Conservation (phyloP, 768 basidiomycete species). For the Asterophora parasitica region DNA sequence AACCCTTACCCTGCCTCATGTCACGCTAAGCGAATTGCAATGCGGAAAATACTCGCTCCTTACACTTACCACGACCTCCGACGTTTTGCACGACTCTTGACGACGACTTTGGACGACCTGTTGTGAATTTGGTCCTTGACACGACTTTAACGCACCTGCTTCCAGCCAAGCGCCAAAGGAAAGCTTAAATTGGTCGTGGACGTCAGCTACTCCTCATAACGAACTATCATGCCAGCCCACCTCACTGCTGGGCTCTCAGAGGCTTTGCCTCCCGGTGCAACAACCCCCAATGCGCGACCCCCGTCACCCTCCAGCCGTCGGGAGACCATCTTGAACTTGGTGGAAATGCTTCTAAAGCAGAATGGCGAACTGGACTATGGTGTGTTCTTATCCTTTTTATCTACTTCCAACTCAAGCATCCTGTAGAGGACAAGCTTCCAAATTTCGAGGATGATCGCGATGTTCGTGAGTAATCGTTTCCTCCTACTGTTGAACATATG, state of each 20-base stretch:
- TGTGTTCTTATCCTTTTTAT: constrained; percentile 16
- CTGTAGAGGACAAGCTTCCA: constrained; percentile 32
- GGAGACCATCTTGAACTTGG: constrained; percentile 46
- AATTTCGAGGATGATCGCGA: constrained; percentile 62
- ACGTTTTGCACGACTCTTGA: constrained; percentile 3
- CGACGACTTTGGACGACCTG: constrained; percentile 9
- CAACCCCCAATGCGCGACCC: constrained; percentile 23
- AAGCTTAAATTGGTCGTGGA: not conserved
- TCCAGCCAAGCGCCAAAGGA: constrained; percentile 5
- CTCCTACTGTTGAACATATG: not conserved
- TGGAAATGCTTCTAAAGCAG: constrained; percentile 44
- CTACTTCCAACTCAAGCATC: not conserved
- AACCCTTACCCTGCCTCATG: constrained; percentile 14
- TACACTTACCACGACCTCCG: constrained; percentile 6
- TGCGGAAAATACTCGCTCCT: not conserved
- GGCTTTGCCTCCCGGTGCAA: constrained; percentile 15
- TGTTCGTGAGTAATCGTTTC: constrained; percentile 46
- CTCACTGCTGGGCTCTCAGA: constrained; percentile 18
- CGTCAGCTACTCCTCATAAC: not conserved
- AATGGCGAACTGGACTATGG: constrained; percentile 27
- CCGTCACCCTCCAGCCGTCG: constrained; percentile 30
- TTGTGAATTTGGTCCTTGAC: constrained; percentile 3
- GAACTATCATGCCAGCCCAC: constrained; percentile 16
- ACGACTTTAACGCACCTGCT: constrained; percentile 16
- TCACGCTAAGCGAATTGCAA: constrained; percentile 6